Evolutionary conservation across 129 eudicot genomes (phyloP).

Genomic region (Glebionis coronaria): DNA sequence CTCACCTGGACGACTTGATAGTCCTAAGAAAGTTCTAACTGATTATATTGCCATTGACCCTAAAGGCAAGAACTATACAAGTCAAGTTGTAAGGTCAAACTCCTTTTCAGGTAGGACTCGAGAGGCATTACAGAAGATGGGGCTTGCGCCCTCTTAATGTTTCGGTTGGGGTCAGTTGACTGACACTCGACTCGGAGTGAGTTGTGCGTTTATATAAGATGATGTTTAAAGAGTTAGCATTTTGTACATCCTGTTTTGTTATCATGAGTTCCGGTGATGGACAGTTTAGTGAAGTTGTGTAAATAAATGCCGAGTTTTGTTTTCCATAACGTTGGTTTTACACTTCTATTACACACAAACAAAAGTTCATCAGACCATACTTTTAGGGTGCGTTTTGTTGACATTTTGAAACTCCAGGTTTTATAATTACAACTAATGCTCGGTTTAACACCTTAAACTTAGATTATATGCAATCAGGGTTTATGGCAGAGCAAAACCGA

Average conservation of each 20-base stretch:
- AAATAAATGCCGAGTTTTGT: slow-evolving; percentile 42
- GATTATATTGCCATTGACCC: slow-evolving; percentile 57
- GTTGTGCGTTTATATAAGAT: slow-evolving; percentile 21
- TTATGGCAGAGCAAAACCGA: too few species aligned
- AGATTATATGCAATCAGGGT: too few species aligned
- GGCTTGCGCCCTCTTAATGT: slow-evolving; percentile 30
- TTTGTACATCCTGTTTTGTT: slow-evolving; percentile 25
- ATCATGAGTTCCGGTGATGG: slow-evolving; percentile 22
- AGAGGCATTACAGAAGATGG: slow-evolving; percentile 42
- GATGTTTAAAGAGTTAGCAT: slow-evolving; percentile 31
- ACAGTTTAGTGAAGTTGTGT: slow-evolving; percentile 35
- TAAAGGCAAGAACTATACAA: slow-evolving; percentile 38
- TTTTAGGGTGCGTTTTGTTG: too few species aligned
- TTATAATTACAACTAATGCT: too few species aligned
- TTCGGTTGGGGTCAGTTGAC: slow-evolving; percentile 25
- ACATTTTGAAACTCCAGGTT: too few species aligned
- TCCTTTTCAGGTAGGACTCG: slow-evolving; percentile 40
- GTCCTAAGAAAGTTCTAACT: slow-evolving; percentile 61
- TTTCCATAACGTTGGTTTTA: background rate
- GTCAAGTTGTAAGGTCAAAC: slow-evolving; percentile 46
- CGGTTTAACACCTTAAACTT: too few species aligned
- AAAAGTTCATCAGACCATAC: too few species aligned
- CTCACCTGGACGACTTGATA: slow-evolving; percentile 48
- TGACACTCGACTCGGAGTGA: background rate
- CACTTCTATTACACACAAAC: too few species aligned